Base-by-base conservation (phyloP, 2,329 filamentous ascomycete genomes). In the Catunica adiposa region DNA sequence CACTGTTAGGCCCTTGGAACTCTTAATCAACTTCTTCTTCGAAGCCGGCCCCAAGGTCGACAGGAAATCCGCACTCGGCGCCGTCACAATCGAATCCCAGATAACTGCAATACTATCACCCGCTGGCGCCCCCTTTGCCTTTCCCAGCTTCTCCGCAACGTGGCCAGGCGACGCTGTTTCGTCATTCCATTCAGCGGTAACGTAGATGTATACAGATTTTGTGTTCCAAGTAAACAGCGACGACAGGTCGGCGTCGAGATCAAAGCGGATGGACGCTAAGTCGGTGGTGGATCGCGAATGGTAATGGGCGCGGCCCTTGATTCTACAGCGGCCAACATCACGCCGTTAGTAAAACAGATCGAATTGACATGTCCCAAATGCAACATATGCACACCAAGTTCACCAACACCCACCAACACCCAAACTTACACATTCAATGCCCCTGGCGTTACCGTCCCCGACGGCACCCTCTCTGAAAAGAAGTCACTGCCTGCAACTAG, bases 141-240 rank as follows among this genome's bases (percentile, higher is more conserved):
- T 64, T n/a, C 17, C 50, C 4, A 52, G 20, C 20, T 38, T 37
- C 17, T 14, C 17, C 7, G 31, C 29, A 15, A 34, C 22, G 31
- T 52, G 50, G 2, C 17, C 20, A 2, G 50, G 50, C 3, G 29
- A 20, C 1, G n/a, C 29, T 9, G 15, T 25, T 52, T 65, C 58
- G 46, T 64, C 63, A 25, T 75, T 72, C 80, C 80, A 84, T 63
- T 82, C 83, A 55, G 90, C 90, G 56, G 88, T 90, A 58, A 98
- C 82, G 73, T 95, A 98, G 68, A 96, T 82, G 71, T 97, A 98
- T 64, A 98, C 73, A 71, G 97, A 87, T 70, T 98, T 98, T 20
- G 94, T 98, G 76, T 98, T 98, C 92, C 90, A 98, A 66, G 86
- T 94, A 78, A 97, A 97, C 63, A 98, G 86, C 46, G 84, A 84